phyloP scores from a whole-genome alignment of 345 rosid species.

The Eucalyptus grandis region DNA sequence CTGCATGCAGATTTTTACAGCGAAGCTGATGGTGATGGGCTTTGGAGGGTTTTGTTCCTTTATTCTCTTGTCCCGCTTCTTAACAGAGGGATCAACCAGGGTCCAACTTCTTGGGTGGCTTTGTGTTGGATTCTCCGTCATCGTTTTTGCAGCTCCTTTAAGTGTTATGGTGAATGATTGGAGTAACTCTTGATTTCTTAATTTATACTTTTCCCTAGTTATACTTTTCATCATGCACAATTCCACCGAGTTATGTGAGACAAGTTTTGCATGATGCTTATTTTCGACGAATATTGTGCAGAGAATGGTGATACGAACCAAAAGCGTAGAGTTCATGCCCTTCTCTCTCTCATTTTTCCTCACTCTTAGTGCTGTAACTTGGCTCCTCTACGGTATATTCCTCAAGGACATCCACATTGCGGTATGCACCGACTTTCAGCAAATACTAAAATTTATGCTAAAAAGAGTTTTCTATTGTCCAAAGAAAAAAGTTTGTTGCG shows the following conservation, averaged over 20 bases:
- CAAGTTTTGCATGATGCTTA: not conserved
- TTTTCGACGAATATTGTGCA: not conserved
- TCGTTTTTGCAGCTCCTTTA: constrained; percentile 29
- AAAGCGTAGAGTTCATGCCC: constrained; percentile 15
- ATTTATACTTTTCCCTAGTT: not conserved
- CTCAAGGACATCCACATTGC: constrained; percentile 13
- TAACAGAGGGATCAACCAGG: too few relatives aligned
- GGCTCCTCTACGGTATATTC: constrained; percentile 21
- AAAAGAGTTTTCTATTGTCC: not conserved
- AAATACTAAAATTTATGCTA: not conserved
- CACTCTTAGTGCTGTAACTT: constrained; percentile 15
- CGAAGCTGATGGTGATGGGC: constrained; percentile 26
- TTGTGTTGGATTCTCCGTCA: not conserved
- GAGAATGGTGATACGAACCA: not conserved
- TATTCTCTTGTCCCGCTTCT: too few relatives aligned
- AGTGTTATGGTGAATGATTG: constrained; percentile 19
- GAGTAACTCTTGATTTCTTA: not conserved
- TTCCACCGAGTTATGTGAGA: not conserved
- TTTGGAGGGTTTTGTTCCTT: too few relatives aligned
- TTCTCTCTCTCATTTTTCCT: not conserved
- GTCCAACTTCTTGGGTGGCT: too few relatives aligned
- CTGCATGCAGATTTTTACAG: constrained; percentile 38
- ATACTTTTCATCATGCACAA: not conserved
- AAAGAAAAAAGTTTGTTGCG: not conserved
- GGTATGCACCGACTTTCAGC: constrained; percentile 1